phyloP scores from a whole-genome alignment of 805 yeast species.

The Vanderwaltozyma verrucispora region DNA sequence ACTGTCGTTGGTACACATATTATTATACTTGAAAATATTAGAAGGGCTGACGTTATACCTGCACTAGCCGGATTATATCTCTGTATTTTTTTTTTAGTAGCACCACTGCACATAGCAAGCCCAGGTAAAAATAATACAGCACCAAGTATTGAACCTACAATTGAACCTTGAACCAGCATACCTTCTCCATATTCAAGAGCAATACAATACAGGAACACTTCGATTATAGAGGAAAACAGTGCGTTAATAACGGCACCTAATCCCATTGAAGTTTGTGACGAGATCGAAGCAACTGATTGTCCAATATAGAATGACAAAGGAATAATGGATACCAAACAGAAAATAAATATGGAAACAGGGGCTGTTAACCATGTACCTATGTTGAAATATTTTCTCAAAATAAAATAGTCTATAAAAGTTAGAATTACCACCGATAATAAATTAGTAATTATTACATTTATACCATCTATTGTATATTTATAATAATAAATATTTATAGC shows the following conservation, averaged over 20 bases:
- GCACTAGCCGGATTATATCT: slow-evolving; percentile 93
- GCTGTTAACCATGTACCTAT: slow-evolving; percentile 32
- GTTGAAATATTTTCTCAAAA: slow-evolving; percentile 42
- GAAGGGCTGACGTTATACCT: slow-evolving; percentile 93
- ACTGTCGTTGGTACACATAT: slow-evolving; percentile 88
- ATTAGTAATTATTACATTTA: slow-evolving; percentile 85
- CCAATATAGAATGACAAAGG: slow-evolving; percentile 97
- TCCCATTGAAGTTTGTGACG: slow-evolving; percentile 98
- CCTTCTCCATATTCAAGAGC: slow-evolving; percentile 83
- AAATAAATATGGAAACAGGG: slow-evolving; percentile 54
- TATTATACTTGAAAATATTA: slow-evolving; percentile 77
- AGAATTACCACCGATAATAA: slow-evolving; percentile 67
- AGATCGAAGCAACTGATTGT: slow-evolving; percentile 95
- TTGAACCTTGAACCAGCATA: slow-evolving; percentile 85
- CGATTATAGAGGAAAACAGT: slow-evolving; percentile 91
- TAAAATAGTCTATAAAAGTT: slow-evolving; percentile 68
- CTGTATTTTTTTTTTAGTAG: slow-evolving; percentile 82
- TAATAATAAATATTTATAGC: slow-evolving; percentile 78
- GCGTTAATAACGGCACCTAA: slow-evolving; percentile 98
- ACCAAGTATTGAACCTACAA: slow-evolving; percentile 87
- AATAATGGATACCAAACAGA: slow-evolving; percentile 74
- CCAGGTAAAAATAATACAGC: slow-evolving; percentile 91
- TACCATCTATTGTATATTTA: slow-evolving; percentile 92
- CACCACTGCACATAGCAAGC: slow-evolving; percentile 95
- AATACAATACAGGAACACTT: slow-evolving; percentile 82